A percentile compares a stretch with the other conserved stretches of the same genome.
Conservation (phyloP, 768 basidiomycete species). For the Clavulina sp. region DNA sequence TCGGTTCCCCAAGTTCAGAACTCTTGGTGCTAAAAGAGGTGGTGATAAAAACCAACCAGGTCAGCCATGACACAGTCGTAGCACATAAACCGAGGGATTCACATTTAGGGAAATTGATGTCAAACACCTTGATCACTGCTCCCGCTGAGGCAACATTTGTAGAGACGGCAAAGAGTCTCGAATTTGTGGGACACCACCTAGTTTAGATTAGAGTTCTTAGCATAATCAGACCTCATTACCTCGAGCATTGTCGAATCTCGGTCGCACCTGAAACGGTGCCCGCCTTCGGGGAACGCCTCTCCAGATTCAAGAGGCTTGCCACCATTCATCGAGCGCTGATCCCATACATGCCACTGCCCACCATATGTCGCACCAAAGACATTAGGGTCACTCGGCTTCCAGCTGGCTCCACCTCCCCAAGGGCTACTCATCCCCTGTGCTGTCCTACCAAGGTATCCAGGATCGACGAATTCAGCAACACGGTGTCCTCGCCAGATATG, state of each 20-base stretch:
- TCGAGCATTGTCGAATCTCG: background rate
- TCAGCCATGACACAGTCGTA: background rate
- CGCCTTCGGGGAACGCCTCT: slow-evolving; percentile 46
- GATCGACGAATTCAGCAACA: slow-evolving; percentile 56
- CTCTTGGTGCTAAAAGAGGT: slow-evolving; percentile 29
- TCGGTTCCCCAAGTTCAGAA: slow-evolving; percentile 37
- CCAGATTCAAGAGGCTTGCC: slow-evolving; percentile 54
- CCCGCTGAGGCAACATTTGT: slow-evolving; percentile 39
- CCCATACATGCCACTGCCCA: slow-evolving; percentile 59
- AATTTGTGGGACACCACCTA: slow-evolving; percentile 64
- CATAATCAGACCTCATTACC: background rate
- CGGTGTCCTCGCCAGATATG: slow-evolving; percentile 36
- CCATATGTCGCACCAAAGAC: slow-evolving; percentile 73
- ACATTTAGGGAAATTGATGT: slow-evolving; percentile 39
- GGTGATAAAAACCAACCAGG: background rate
- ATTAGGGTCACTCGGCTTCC: slow-evolving; percentile 52
- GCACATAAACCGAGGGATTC: slow-evolving; percentile 1
- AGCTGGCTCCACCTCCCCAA: slow-evolving; percentile 44
- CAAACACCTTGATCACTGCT: slow-evolving; percentile 54
- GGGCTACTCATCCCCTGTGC: slow-evolving; percentile 28
- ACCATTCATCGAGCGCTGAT: slow-evolving; percentile 49
- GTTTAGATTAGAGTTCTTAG: background rate
- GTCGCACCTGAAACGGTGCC: slow-evolving; percentile 45
- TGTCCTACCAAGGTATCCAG: slow-evolving; percentile 38
- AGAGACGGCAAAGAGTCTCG: slow-evolving; percentile 65